Percentiles rank a stretch among this genome's conserved stretches.
phyloP scores from a whole-genome alignment of 306 rosid genomes.

The Cotoneaster glaucophyllus region DNA sequence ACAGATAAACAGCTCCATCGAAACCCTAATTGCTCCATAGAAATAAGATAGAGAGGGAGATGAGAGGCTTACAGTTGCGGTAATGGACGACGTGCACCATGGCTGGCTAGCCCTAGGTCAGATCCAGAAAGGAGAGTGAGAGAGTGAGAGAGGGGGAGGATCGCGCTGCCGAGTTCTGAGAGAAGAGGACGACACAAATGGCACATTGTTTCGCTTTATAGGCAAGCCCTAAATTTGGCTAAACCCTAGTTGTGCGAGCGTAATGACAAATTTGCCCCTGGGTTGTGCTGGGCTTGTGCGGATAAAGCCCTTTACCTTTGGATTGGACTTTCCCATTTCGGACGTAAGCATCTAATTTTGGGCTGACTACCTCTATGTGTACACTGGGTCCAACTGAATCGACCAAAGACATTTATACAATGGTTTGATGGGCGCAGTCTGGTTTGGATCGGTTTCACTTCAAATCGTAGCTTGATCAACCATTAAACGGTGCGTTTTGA shows the following conservation, averaged over 20 bases:
- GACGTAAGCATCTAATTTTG: background rate
- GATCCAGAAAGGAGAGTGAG: background rate
- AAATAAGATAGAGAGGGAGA: background rate
- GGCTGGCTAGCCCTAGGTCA: constrained; percentile 1
- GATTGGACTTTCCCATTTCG: background rate
- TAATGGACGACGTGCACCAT: constrained; percentile 33
- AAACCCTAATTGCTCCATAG: background rate
- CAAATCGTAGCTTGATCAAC: too few relatives aligned
- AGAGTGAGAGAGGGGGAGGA: background rate
- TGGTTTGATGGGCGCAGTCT: too few relatives aligned
- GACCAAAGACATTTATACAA: too few relatives aligned
- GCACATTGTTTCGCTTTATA: background rate
- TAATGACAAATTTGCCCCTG: constrained; percentile 7
- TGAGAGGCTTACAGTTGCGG: constrained; percentile 21
- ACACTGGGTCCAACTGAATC: too few relatives aligned
- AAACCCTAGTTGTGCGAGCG: background rate
- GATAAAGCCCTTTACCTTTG: background rate
- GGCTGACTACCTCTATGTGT: background rate
- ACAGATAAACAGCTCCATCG: background rate
- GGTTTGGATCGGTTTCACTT: too few relatives aligned
- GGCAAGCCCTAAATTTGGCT: constrained; percentile 1
- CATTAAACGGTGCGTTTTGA: too few relatives aligned
- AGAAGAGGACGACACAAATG: background rate
- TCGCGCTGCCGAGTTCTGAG: background rate
- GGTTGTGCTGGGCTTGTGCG: background rate